Conservation (phyloP, 2,329 filamentous ascomycete species). For the Sclerotiophoma versabilis region DNA sequence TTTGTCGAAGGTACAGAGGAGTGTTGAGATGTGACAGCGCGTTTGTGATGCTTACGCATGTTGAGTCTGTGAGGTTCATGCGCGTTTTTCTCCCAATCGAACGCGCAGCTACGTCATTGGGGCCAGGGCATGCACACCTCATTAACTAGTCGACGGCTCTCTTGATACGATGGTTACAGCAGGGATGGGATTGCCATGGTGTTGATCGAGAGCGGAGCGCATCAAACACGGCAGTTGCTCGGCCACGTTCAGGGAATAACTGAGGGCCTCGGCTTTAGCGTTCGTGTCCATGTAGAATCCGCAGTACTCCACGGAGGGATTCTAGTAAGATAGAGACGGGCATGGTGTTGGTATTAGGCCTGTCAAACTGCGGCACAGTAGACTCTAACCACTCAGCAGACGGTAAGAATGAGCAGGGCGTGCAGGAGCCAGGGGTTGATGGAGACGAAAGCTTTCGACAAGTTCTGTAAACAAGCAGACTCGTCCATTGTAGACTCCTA, state of each 20-base stretch:
- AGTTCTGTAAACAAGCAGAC: not conserved
- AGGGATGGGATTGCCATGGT: not conserved
- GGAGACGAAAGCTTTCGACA: too few relatives aligned
- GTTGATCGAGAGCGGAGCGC: slow-evolving; percentile 1
- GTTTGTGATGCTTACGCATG: slow-evolving; percentile 4
- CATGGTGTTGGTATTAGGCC: not conserved
- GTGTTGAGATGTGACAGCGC: not conserved
- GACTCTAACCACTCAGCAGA: not conserved
- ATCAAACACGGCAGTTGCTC: slow-evolving; percentile 9
- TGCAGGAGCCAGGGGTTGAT: too few relatives aligned
- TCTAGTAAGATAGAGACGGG: not conserved
- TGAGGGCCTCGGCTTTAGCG: not conserved
- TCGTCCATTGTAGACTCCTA: too few relatives aligned
- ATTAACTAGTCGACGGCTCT: not conserved
- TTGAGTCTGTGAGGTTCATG: not conserved
- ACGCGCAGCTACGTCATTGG: not conserved
- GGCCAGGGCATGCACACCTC: not conserved
- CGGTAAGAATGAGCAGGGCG: not conserved
- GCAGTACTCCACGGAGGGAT: not conserved
- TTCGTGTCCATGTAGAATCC: not conserved
- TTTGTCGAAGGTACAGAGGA: not conserved
- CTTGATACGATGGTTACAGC: not conserved
- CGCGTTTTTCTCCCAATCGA: not conserved
- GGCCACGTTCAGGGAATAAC: slow-evolving; percentile 10
- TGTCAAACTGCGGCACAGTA: not conserved